Percentiles rank a stretch among this genome's conserved stretches.
These are phyloP conservation scores for Eutrema yunnanense DNA, from an alignment of 345 rosid species.

Conservation along the genomic window DNA sequence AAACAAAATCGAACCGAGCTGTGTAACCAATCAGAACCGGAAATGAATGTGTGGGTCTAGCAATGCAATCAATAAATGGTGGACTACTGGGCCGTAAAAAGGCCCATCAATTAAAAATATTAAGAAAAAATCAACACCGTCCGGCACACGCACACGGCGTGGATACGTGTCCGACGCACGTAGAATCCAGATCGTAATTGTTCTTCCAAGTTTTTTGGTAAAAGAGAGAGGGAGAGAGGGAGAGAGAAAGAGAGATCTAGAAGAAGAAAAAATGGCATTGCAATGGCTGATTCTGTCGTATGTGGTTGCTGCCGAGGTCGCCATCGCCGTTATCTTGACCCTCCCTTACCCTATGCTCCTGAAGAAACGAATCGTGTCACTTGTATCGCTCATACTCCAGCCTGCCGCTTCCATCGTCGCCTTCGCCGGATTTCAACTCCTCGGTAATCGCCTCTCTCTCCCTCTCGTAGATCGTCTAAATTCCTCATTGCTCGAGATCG, in stretches of 20 bases:
- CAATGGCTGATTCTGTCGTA: conserved; percentile 82
- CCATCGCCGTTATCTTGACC: conserved; percentile 50
- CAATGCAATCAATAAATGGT: neutral
- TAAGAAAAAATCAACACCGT: neutral
- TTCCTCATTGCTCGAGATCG: neutral
- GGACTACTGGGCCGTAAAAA: neutral
- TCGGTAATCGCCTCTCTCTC: conserved; percentile 35
- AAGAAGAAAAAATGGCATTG: conserved; percentile 58
- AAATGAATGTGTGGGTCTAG: neutral
- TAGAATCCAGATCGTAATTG: conserved; percentile 9
- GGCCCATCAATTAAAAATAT: conserved; percentile 2
- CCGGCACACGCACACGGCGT: conserved; percentile 12
- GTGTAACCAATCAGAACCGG: neutral
- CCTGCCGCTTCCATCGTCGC: conserved; percentile 77
- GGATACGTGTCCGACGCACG: conserved; percentile 16
- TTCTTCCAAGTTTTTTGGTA: neutral
- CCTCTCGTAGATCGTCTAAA: neutral
- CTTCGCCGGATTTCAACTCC: conserved; percentile 74
- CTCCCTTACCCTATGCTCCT: conserved; percentile 68
- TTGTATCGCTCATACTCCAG: conserved; percentile 58
- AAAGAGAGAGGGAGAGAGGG: neutral
- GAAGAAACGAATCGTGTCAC: conserved; percentile 60
- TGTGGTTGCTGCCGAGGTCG: conserved; percentile 75
- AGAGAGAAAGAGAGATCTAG: conserved; percentile 5
- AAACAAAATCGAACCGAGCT: neutral